Evolutionary conservation across 2,329 filamentous ascomycete genomes (phyloP), one percentile per base, ranked within the genome.

Genomic region (Botrytis aclada): DNA sequence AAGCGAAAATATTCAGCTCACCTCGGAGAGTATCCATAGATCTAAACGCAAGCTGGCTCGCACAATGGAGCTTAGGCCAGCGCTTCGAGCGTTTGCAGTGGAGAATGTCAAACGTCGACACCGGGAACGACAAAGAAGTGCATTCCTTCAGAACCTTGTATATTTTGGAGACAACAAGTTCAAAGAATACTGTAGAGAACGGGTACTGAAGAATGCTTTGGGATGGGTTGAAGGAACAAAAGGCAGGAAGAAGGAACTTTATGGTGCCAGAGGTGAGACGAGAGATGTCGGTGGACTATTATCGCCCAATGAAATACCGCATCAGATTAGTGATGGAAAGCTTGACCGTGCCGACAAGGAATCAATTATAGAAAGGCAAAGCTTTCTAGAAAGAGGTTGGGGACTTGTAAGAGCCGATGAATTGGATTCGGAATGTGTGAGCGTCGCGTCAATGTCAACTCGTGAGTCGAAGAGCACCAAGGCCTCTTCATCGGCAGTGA

Each of bases 21-120:
- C 34, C 18, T 43, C 63, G 10, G 43, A 58, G 5, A 20, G 25
- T 41, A 45, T 4, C 3, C n/a, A n/a, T 14, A 34, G 18, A 43
- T 1, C 34, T 20, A 14, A 5, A 12, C 54, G 39, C 1, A 34
- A 25, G 3, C 41, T 63, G 6, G 29, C 51, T 18, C 10, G 37
- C 7, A 69, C 63, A 12, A 70, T 39, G 12, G 34, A 72, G 18
- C 71, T 75, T 16, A 70, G 63, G 5, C 29, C 51, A 10, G 73
- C 72, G n/a, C 70, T 79, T 8, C 67, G 71, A 9, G 73, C 62
- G 8, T 73, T 74, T 45, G 77, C 75, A 2, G 43, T 34, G 25
- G 77, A 79, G n/a, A 79, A 78, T 34, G 74, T 80, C 8, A 75
- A 75, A 70, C 75, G 78, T 16, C 71, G 78, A n/a, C 37, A 75